Evolutionary conservation across 768 basidiomycete genomes (phyloP).

Genomic region (Leccinum ochraceum): DNA sequence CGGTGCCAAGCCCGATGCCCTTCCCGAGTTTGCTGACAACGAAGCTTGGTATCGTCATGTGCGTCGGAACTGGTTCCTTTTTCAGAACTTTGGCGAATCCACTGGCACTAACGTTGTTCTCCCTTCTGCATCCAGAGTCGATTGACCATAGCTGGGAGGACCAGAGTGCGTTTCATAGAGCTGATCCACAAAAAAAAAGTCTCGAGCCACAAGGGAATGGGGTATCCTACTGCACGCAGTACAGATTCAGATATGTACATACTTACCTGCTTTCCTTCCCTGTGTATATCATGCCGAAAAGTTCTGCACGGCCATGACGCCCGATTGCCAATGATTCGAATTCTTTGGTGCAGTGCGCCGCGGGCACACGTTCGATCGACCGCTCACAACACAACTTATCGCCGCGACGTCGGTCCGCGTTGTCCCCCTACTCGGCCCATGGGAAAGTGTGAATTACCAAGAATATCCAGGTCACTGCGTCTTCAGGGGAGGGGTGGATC

Average conservation of each 20-base stretch:
- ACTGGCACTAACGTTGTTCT: not conserved
- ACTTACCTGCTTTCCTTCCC: too few relatives aligned
- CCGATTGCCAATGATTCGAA: too few relatives aligned
- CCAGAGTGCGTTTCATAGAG: conserved; percentile 28
- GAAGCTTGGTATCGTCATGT: conserved; percentile 40
- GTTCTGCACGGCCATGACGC: too few relatives aligned
- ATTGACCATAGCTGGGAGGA: conserved; percentile 22
- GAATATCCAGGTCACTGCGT: too few relatives aligned
- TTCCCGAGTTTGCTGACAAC: conserved; percentile 37
- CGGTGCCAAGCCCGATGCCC: conserved; percentile 28
- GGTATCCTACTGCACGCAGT: not conserved
- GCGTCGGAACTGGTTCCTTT: not conserved
- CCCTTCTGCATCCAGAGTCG: conserved; percentile 10
- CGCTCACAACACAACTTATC: too few relatives aligned
- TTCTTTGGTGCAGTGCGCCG: too few relatives aligned
- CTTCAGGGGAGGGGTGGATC: too few relatives aligned
- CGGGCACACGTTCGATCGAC: too few relatives aligned
- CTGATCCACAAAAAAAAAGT: conserved; percentile 9
- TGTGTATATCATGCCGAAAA: too few relatives aligned
- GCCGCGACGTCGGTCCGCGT: too few relatives aligned
- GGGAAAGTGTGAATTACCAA: too few relatives aligned
- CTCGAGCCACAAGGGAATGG: not conserved
- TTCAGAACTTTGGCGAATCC: not conserved
- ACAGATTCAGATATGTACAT: not conserved
- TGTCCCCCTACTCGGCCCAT: too few relatives aligned